Conservation (phyloP, 805 yeast species). For the Priceomyces medius region DNA sequence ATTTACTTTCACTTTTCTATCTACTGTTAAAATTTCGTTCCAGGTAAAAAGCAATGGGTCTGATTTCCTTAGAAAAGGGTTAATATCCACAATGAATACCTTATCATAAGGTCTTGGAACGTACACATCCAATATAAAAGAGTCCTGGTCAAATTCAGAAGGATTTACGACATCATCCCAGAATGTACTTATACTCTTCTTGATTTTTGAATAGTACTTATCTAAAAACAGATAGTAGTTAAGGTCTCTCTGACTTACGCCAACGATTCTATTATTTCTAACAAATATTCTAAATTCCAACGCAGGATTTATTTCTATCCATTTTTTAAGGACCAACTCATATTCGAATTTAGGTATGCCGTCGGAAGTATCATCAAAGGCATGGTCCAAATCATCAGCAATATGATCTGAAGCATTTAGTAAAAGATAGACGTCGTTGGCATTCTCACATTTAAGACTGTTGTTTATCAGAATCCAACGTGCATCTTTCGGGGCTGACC, state of each 20-base stretch:
- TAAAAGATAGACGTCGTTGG: slow-evolving; percentile 75
- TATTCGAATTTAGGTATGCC: slow-evolving; percentile 27
- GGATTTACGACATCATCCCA: slow-evolving; percentile 41
- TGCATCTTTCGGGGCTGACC: slow-evolving; percentile 97
- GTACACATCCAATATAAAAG: slow-evolving; percentile 76
- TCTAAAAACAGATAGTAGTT: slow-evolving; percentile 74
- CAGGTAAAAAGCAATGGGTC: slow-evolving; percentile 80
- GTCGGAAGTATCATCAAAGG: slow-evolving; percentile 52
- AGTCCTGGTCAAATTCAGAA: slow-evolving; percentile 15
- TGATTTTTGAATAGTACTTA: slow-evolving; percentile 48
- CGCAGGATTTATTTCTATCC: slow-evolving; percentile 85
- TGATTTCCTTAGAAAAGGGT: slow-evolving; percentile 77
- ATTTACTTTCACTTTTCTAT: slow-evolving; percentile 34
- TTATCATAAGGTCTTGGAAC: slow-evolving; percentile 70
- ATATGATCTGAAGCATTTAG: slow-evolving; percentile 86
- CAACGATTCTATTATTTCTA: slow-evolving; percentile 59
- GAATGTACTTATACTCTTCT: slow-evolving; percentile 51
- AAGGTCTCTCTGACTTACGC: slow-evolving; percentile 81
- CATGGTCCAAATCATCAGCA: slow-evolving; percentile 76
- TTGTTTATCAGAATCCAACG: slow-evolving; percentile 85
- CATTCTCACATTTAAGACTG: slow-evolving; percentile 65
- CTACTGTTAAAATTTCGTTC: slow-evolving; percentile 59
- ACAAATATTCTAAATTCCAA: slow-evolving; percentile 90
- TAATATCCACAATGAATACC: slow-evolving; percentile 77
- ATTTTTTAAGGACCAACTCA: slow-evolving; percentile 76